These are phyloP conservation scores for Sugiyamaella floridensis DNA, from an alignment of 805 yeast species.

Conservation along the genomic window DNA sequence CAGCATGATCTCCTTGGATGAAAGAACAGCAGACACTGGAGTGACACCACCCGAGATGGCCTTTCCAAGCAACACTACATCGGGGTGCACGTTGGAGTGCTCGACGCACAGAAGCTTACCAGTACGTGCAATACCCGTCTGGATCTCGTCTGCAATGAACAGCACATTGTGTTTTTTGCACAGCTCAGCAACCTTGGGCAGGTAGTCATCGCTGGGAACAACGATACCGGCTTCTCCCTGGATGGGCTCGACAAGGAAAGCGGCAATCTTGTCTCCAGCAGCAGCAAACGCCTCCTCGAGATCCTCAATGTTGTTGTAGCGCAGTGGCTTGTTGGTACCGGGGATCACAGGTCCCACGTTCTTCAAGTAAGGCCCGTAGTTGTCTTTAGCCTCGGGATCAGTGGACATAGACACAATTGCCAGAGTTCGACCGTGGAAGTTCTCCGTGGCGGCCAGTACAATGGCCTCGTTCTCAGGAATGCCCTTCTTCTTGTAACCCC, in stretches of 20 bases:
- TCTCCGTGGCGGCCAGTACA: conserved; percentile 77
- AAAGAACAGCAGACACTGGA: conserved; percentile 86
- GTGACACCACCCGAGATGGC: conserved; percentile 93
- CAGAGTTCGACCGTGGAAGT: conserved; percentile 94
- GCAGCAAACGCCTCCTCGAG: conserved; percentile 71
- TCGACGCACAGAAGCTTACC: conserved; percentile 90
- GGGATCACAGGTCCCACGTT: conserved; percentile 84
- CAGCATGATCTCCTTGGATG: conserved; percentile 85
- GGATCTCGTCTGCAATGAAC: conserved; percentile 93
- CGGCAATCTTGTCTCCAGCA: conserved; percentile 87
- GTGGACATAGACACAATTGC: conserved; percentile 96
- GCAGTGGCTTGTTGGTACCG: conserved; percentile 56
- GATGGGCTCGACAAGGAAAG: conserved; percentile 86
- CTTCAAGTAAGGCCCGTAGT: conserved; percentile 83
- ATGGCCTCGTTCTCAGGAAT: conserved; percentile 81
- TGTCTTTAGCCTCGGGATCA: conserved; percentile 82
- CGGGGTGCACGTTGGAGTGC: conserved; percentile 81
- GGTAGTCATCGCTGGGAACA: conserved; percentile 81
- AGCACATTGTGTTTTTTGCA: conserved; percentile 80
- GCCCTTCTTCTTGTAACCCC: conserved; percentile 89
- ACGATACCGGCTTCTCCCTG: conserved; percentile 99
- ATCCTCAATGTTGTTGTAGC: conserved; percentile 84
- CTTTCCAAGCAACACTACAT: conserved; percentile 82
- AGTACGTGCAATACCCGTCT: conserved; percentile 96
- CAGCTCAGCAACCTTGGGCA: conserved; percentile 60